A percentile compares a stretch with the other conserved stretches of the same genome.
Evolutionary conservation across 1,139 yeast genomes (phyloP).

Genomic region (Kurtzmaniella quercitrusa): DNA sequence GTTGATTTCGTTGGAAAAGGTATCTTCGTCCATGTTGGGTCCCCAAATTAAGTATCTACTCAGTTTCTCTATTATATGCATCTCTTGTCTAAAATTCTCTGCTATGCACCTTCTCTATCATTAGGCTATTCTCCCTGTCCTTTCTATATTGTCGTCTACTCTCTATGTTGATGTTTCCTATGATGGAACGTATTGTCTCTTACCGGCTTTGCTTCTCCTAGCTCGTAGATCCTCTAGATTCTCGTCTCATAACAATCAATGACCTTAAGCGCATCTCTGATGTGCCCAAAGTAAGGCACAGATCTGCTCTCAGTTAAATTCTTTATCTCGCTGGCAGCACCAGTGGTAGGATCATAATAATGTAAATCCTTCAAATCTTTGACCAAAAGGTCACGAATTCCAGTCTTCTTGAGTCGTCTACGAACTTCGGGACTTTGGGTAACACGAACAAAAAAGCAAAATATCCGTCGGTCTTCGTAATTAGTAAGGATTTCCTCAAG

Average conservation of each 20-base stretch:
- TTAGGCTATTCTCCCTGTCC: too few relatives aligned
- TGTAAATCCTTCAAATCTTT: conserved; percentile 23
- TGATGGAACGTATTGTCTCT: too few relatives aligned
- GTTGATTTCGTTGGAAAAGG: too few relatives aligned
- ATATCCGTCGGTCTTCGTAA: conserved; percentile 53
- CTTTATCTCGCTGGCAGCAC: conserved; percentile 14
- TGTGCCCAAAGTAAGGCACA: conserved; percentile 36
- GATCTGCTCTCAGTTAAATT: conserved; percentile 24
- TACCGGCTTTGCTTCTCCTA: too few relatives aligned
- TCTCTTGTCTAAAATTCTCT: too few relatives aligned
- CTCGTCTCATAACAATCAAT: conserved; percentile 32
- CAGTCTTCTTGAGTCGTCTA: conserved; percentile 26
- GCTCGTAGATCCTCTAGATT: not conserved
- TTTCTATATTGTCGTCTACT: too few relatives aligned
- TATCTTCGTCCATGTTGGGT: too few relatives aligned
- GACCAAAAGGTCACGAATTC: conserved; percentile 24
- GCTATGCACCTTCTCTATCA: too few relatives aligned
- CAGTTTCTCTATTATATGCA: too few relatives aligned
- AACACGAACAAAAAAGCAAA: conserved; percentile 64
- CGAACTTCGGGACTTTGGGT: conserved; percentile 35
- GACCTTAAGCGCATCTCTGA: conserved; percentile 39
- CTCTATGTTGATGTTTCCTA: too few relatives aligned
- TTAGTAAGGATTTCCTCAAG: conserved; percentile 55
- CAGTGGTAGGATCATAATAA: conserved; percentile 16
- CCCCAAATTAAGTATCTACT: too few relatives aligned